Evolutionary conservation across 1,284 basidiomycete species (phyloP), one percentile per base, ranked within the genome.

Genomic region (Cutaneotrichosporon curvatum): DNA sequence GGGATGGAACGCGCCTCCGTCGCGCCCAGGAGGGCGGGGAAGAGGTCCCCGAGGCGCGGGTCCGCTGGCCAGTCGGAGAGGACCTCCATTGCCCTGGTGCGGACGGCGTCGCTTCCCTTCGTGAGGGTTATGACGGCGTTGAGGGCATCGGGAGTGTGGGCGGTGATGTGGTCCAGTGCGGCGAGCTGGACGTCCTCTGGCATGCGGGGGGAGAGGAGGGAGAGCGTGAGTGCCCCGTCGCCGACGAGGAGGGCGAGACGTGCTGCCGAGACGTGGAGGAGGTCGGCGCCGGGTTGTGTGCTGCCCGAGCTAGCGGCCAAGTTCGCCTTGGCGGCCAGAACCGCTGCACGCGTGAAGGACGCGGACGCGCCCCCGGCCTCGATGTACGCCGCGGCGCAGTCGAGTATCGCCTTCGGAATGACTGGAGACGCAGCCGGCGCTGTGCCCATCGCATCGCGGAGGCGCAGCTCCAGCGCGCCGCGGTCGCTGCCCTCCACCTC

Each of bases 1-100:
- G 66, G 66, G 12, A 67, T 55, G 46, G 57, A 62, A 16, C 38
- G 54, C 1, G 52, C 36, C 19, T 37, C 18, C 12, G 47, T 36
- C 0, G 37, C 22, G 11, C 16, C 25, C 22, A 23, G 31, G 18
- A 52, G 36, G 7, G 18, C n/a, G 11, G 21, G n/a, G 16, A 37
- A 11, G 30, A 22, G 22, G n/a, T 35, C 30, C 4, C 32, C 34
- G 7, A 56, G 37, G 21, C n/a, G 16, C 4, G 23, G 37, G 6
- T 37, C 35, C 14, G 18, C 33, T 3, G 48, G 42, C 48, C 48
- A 51, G 2, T 12, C 16, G 1, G 46, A 42, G 19, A 57, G 21
- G 2, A 33, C 43, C 10, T 53, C 45, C 16, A 46, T 44, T 15
- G 43, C 37, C 5, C 25, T 23, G 11, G 50, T 43, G 12, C 41